These are phyloP conservation scores for Craterostigma plantagineum DNA, from an alignment of 257 asterid species.

Conservation along the genomic window DNA sequence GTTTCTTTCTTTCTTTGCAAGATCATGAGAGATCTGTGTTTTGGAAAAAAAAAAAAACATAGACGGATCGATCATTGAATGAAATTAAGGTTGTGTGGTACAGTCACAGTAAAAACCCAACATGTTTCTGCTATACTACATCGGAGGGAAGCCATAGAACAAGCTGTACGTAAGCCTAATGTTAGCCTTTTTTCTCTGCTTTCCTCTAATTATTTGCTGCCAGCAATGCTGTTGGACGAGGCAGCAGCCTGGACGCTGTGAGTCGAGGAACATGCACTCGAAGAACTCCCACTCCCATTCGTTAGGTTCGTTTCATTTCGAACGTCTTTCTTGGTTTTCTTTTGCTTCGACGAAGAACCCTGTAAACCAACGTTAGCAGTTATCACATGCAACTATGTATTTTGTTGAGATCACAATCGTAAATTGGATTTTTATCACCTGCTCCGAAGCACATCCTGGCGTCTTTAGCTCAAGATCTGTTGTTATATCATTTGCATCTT, in stretches of 20 bases:
- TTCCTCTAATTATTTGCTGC: conserved; percentile 18
- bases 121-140: no score
- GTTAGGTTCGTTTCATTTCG: conserved; percentile 49
- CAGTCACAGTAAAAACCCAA: no score
- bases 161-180: no score
- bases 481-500: conserved; percentile 59
- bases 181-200: no score
- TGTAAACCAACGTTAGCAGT: conserved; percentile 8
- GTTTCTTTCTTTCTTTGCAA: no score
- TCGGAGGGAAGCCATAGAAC: no score
- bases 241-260: conserved; percentile 36
- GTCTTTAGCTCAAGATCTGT: conserved; percentile 93
- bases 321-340: conserved; percentile 27
- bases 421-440: conserved; percentile 22
- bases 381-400: not conserved
- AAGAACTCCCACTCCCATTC: conserved; percentile 56
- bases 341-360: conserved; percentile 51
- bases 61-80: no score
- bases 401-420: not conserved
- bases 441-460: conserved; percentile 77
- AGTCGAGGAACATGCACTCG: conserved; percentile 80
- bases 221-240: conserved; percentile 59
- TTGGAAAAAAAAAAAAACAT: no score
- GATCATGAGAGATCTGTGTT: no score
- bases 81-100: no score